Evolutionary conservation across 805 yeast genomes (phyloP).

Genomic region (Candida peoriensis): DNA sequence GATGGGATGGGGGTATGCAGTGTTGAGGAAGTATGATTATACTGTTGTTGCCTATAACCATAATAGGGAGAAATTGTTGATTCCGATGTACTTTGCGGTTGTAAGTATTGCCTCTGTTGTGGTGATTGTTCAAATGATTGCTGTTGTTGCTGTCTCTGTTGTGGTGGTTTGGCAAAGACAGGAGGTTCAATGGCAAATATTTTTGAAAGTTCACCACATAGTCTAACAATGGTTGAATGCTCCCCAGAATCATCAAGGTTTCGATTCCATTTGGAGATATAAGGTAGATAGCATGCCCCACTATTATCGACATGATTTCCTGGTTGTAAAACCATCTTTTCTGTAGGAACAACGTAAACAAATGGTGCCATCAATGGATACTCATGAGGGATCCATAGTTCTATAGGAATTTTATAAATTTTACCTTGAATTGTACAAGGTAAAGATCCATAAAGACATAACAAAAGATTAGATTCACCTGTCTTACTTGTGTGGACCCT

Average conservation of each 20-base stretch:
- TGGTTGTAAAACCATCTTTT: slow-evolving; percentile 42
- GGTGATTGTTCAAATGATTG: background rate
- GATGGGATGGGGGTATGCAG: background rate
- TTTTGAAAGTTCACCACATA: slow-evolving; percentile 26
- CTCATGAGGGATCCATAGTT: slow-evolving; percentile 70
- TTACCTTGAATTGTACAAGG: slow-evolving; percentile 27
- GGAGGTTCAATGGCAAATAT: slow-evolving; percentile 42
- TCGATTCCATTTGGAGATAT: slow-evolving; percentile 52
- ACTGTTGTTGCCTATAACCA: too few relatives aligned
- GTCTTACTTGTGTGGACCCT: slow-evolving; percentile 49
- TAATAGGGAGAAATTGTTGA: background rate
- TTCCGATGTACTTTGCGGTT: background rate
- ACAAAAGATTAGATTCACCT: slow-evolving; percentile 56
- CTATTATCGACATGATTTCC: slow-evolving; percentile 64
- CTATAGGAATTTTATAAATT: slow-evolving; percentile 48
- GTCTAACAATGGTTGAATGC: slow-evolving; percentile 28
- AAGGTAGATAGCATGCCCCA: slow-evolving; percentile 71
- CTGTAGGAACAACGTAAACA: slow-evolving; percentile 57
- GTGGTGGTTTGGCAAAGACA: slow-evolving; percentile 31
- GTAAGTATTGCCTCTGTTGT: background rate
- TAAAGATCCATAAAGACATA: slow-evolving; percentile 60
- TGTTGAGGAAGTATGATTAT: background rate
- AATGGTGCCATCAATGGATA: slow-evolving; percentile 70
- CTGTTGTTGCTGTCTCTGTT: slow-evolving; percentile 6
- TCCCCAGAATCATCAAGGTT: slow-evolving; percentile 7